Conservation (phyloP, 345 rosid genomes). For the Heritiera littoralis region DNA sequence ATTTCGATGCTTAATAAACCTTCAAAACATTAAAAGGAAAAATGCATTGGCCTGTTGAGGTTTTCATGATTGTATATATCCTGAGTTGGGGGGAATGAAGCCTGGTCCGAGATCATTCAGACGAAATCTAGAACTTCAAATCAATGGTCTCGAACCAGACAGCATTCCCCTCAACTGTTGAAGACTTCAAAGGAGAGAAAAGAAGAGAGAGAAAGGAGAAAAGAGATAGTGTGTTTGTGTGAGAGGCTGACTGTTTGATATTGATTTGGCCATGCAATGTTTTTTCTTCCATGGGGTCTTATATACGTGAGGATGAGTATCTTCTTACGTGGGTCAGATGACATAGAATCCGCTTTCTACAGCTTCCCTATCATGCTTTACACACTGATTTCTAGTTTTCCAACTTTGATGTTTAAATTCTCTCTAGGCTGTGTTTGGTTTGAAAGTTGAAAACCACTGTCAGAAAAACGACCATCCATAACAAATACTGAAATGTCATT, state of each 20-base stretch:
- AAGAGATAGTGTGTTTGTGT: not conserved
- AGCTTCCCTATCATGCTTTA: slow-evolving; percentile 28
- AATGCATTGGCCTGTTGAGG: not conserved
- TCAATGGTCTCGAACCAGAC: slow-evolving; percentile 68
- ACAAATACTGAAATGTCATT: not conserved
- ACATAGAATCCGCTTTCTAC: slow-evolving; percentile 35
- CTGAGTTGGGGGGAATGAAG: slow-evolving; percentile 84
- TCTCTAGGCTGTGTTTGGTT: slow-evolving; percentile 25
- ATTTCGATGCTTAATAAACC: not conserved
- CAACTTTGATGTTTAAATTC: slow-evolving; percentile 5
- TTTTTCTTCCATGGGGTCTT: slow-evolving; percentile 35
- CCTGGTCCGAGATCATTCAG: slow-evolving; percentile 89
- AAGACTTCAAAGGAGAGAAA: not conserved
- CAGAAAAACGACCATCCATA: not conserved
- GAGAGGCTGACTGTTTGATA: slow-evolving; percentile 25
- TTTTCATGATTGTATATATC: not conserved
- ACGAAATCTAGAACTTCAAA: not conserved
- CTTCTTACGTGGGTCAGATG: slow-evolving; percentile 34
- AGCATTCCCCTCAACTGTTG: slow-evolving; percentile 57
- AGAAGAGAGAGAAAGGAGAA: not conserved
- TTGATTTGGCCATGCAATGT: slow-evolving; percentile 47
- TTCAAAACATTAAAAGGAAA: not conserved
- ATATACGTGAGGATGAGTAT: slow-evolving; percentile 38
- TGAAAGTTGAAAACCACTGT: not conserved
- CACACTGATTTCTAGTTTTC: slow-evolving; percentile 16